A percentile compares a stretch with the other conserved stretches of the same genome.
Conservation (phyloP, 2,329 filamentous ascomycete species). For the Bipolaris victoriae region DNA sequence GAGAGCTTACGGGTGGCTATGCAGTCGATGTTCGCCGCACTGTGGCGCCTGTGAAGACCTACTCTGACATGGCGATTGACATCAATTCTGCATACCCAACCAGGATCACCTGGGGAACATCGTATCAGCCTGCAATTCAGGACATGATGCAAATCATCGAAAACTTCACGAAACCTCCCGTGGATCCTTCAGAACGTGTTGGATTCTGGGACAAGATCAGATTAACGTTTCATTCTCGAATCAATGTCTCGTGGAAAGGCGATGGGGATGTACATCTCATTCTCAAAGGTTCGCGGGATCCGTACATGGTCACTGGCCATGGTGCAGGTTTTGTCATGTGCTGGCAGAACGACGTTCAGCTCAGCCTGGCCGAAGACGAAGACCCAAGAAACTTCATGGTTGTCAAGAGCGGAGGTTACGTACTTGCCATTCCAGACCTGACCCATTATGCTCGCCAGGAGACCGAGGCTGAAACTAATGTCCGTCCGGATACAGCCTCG, state of each 20-base stretch:
- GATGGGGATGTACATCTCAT: conserved; percentile 95
- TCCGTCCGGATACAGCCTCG: conserved; percentile 61
- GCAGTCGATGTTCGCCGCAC: conserved; percentile 87
- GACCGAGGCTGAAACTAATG: conserved; percentile 55
- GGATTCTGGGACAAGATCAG: conserved; percentile 99
- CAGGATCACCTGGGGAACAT: conserved; percentile 94
- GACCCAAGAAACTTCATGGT: conserved; percentile 94
- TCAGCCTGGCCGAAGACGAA: conserved; percentile 81
- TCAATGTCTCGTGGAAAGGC: conserved; percentile 89
- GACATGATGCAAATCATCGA: conserved; percentile 99
- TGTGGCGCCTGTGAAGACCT: conserved; percentile 93
- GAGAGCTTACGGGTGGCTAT: conserved; percentile 71
- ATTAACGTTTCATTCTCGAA: conserved; percentile 88
- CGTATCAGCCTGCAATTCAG: conserved; percentile 96
- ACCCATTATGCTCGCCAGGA: conserved; percentile 81
- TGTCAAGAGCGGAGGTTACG: conserved; percentile 92
- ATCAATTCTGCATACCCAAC: conserved; percentile 94
- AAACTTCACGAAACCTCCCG: conserved; percentile 92
- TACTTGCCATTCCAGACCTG: conserved; percentile 92
- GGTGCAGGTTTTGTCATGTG: conserved; percentile 98
- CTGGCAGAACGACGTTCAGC: conserved; percentile 92
- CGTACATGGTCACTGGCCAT: conserved; percentile 89
- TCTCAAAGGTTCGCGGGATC: conserved; percentile 88
- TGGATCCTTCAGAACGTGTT: conserved; percentile 90
- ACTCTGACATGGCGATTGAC: conserved; percentile 88